A percentile compares a stretch with the other conserved stretches of the same genome.
Conservation (phyloP, 352 stramenopile genomes). For the Globisporangium paddicum region DNA sequence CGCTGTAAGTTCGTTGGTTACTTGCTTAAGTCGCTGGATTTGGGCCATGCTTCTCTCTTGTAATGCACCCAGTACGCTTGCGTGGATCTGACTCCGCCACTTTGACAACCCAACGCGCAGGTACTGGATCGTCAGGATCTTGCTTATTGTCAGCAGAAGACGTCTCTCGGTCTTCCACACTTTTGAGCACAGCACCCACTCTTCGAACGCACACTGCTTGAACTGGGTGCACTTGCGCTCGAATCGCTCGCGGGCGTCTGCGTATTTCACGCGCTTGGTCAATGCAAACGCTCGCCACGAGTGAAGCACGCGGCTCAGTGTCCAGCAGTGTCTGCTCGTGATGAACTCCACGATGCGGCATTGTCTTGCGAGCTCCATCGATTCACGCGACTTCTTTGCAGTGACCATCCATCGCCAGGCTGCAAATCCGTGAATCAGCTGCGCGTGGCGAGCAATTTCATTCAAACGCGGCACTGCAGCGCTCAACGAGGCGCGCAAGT, state of each 20-base stretch:
- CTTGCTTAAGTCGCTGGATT: not conserved
- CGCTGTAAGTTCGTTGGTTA: not conserved
- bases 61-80: not conserved
- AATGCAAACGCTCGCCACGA: slow-evolving; percentile 21
- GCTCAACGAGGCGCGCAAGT: not conserved
- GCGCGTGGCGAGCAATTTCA: not conserved
- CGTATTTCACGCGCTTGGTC: slow-evolving; percentile 4
- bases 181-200: not conserved
- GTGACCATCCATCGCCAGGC: slow-evolving; percentile 12
- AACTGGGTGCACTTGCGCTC: not conserved
- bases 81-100: slow-evolving; percentile 10
- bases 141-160: not conserved
- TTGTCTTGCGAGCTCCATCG: slow-evolving; percentile 21
- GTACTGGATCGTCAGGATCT: slow-evolving; percentile 8
- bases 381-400: slow-evolving; percentile 5
- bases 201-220: not conserved
- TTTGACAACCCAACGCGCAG: slow-evolving; percentile 17
- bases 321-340: slow-evolving; percentile 21
- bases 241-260: not conserved
- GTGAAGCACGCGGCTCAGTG: slow-evolving; percentile 23
- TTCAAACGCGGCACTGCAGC: not conserved
- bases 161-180: not conserved
- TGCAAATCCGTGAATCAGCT: not conserved
- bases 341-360: slow-evolving; percentile 32
- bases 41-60: not conserved